Percentiles rank a stretch among this genome's conserved stretches.
Conservation (phyloP, 1,284 basidiomycete genomes). For the Malassezia arunalokei region DNA sequence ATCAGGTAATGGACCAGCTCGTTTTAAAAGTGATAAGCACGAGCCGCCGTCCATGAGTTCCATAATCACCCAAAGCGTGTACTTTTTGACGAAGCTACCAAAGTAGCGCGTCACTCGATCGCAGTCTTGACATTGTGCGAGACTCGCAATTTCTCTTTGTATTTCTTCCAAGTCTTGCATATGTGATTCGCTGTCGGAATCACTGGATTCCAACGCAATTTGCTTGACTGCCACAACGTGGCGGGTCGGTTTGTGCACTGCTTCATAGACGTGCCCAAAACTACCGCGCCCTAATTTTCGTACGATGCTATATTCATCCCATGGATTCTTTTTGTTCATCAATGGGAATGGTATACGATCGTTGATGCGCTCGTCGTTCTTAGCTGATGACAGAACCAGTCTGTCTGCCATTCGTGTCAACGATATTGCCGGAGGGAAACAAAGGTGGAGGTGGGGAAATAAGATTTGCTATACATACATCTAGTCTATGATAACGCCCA, state of each 20-base stretch:
- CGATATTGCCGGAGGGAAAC: background rate
- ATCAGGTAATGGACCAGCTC: constrained; percentile 70
- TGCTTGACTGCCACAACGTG: constrained; percentile 96
- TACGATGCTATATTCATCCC: constrained; percentile 65
- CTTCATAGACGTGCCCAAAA: constrained; percentile 90
- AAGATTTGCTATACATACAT: background rate
- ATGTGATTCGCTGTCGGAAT: background rate
- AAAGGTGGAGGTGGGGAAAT: background rate
- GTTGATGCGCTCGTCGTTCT: too few relatives aligned
- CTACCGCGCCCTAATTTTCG: constrained; percentile 95
- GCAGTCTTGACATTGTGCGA: constrained; percentile 78
- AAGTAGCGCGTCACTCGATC: constrained; percentile 93
- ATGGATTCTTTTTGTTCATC: background rate
- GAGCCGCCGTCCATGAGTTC: constrained; percentile 97
- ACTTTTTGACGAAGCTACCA: constrained; percentile 87
- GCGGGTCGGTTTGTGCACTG: constrained; percentile 76
- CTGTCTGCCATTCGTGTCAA: background rate
- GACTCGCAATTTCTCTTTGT: constrained; percentile 89
- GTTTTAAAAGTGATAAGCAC: constrained; percentile 84
- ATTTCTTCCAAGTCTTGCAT: constrained; percentile 51
- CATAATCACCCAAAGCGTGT: constrained; percentile 99
- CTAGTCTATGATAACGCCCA: constrained; percentile 7
- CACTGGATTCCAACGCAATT: constrained; percentile 53
- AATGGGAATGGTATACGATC: background rate
- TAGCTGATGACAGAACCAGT: too few relatives aligned